These are phyloP conservation scores for Fraxinus floribunda DNA, from an alignment of 305 asterid species.

Conservation along the genomic window DNA sequence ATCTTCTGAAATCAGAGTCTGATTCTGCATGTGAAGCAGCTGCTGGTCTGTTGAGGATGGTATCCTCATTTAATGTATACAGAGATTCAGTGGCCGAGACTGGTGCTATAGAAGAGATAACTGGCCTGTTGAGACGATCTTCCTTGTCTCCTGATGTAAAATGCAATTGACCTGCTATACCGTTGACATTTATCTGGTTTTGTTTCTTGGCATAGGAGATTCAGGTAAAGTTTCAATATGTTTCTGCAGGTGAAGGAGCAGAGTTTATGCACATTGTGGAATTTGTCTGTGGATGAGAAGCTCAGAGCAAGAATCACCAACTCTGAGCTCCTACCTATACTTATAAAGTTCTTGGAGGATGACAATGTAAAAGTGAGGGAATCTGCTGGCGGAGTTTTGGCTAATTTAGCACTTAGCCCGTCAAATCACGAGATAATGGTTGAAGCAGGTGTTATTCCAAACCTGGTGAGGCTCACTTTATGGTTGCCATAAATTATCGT, in stretches of 20 bases:
- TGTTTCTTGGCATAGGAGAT: constrained; percentile 19
- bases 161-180: constrained; percentile 12
- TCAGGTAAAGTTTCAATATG: constrained; percentile 26
- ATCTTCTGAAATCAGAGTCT: constrained; percentile 67
- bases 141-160: constrained; percentile 60
- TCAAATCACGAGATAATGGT: constrained; percentile 61
- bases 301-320: constrained; percentile 47
- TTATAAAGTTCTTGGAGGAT: constrained; percentile 68
- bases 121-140: constrained; percentile 55
- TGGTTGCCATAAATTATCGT: constrained; percentile 12
- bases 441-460: constrained; percentile 76
- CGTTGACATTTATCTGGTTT: constrained; percentile 8
- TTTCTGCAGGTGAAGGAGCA: constrained; percentile 84
- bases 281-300: constrained; percentile 78
- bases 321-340: constrained; percentile 59
- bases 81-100: constrained; percentile 69
- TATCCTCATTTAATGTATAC: constrained; percentile 60
- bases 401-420: constrained; percentile 59
- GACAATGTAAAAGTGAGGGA: constrained; percentile 66
- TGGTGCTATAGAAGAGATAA: constrained; percentile 83
- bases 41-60: constrained; percentile 67
- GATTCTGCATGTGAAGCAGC: constrained; percentile 86
- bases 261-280: constrained; percentile 65
- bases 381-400: constrained; percentile 73
- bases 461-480: constrained; percentile 54